Percentiles rank a stretch among this genome's conserved stretches.
Conservation (phyloP, 768 basidiomycete genomes). For the Hericium erinaceus region DNA sequence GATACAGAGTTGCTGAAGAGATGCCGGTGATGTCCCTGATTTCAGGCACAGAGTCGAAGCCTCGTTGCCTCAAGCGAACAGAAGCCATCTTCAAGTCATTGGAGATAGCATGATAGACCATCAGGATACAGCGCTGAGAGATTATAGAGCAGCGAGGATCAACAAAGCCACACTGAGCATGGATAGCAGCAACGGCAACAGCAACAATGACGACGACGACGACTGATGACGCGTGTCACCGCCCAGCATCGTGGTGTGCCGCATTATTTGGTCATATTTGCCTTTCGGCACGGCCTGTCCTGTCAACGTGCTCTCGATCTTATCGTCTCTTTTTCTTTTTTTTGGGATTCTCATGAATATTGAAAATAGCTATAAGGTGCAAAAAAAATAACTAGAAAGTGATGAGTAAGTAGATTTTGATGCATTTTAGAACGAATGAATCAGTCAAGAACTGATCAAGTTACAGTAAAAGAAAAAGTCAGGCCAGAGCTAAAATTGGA, state of each 20-base stretch:
- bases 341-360: background rate
- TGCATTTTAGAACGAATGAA: too few species aligned
- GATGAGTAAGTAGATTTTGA: too few species aligned
- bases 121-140: background rate
- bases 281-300: too few species aligned
- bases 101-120: background rate
- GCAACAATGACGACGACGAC: too few species aligned
- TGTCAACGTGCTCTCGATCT: background rate
- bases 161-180: background rate
- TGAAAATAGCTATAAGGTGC: background rate
- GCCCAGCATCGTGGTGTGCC: too few species aligned
- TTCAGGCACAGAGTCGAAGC: background rate
- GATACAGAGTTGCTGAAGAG: background rate
- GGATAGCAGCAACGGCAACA: background rate
- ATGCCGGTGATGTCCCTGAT: constrained; percentile 8
- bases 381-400: too few species aligned
- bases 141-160: background rate
- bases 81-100: background rate
- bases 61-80: background rate
- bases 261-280: too few species aligned
- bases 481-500: too few species aligned
- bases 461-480: too few species aligned
- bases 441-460: too few species aligned
- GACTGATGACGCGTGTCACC: too few species aligned
- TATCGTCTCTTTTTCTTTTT: background rate